Evolutionary conservation across 2,329 filamentous ascomycete species (phyloP), one percentile per base, ranked within the genome.

Genomic region (Hymenotorrendiella dingleyae): DNA sequence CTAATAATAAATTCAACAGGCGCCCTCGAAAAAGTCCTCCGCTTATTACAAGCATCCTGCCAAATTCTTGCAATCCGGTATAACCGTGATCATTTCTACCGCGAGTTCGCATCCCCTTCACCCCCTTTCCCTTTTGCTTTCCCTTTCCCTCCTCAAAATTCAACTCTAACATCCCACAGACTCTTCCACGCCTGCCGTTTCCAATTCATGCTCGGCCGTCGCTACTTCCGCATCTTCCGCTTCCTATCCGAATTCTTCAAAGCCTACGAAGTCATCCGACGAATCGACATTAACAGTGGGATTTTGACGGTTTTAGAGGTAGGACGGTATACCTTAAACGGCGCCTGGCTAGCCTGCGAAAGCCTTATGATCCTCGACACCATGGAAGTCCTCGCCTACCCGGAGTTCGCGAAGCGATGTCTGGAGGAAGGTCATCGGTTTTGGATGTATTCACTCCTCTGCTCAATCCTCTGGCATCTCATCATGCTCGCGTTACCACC

Each of bases 281-380:
- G 23, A 11, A 24, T 21, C n/a, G 27, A 23, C 38, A 39, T 28
- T 19, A 37, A 51, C 4, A 56, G 55, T 23, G 58, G 59, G 21
- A 45, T 70, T 64, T 38, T 59, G 53, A 20, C 17, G 22, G 40
- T 62, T 64, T 65, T 85, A 2, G 74, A 78, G 29, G 65, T 82
- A 4, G 63, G 73, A 12, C 71, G 73, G 37, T 74, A 72, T 62
- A 73, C 72, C 4, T 78, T 78, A 54, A 70, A 82, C 40, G 82
- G 81, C 34, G 65, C 82, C 45, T 87, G 86, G 58, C 73, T 84
- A 42, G 64, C 84, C 19, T 66, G 86, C 46, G 84, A 89, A 64
- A 74, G 78, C 7, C 24, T 12, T 23, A 26, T 6, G 24, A 34
- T 37, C 59, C 47, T 48, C 64, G 27, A 73, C 35, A 60, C 76